Evolutionary conservation across 371 early-diverging fungal genomes (phyloP), one percentile per base, ranked within the genome.

Genomic region (Rhizopus sp.): DNA sequence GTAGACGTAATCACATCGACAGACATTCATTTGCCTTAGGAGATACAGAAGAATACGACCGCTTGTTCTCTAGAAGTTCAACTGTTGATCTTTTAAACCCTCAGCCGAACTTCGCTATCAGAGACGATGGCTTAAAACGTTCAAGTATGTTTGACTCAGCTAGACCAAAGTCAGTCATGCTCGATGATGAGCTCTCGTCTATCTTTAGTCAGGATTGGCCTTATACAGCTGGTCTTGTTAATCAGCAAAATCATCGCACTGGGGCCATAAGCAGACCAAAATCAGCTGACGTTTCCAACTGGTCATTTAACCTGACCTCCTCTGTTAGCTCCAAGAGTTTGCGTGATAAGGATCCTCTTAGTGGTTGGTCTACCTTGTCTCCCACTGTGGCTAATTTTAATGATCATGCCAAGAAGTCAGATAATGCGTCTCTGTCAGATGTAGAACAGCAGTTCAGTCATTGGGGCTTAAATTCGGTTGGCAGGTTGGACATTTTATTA

Each of bases 1-100:
- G 50, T 34, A 54, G 62, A 30, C 78, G 80, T 16, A 73, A 83
- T 13, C 67, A 80, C 31, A 77, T 78, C 46, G 90, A 89, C 57
- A 84, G 91, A 49, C 88, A 90, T 63, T 88, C 90, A 4, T 82
- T 86, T 55, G 80, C 86, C 3, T 68, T 82, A 13, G 81, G 78
- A 7, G 82, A 82, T 39, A 78, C 75, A 13, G 76, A 81, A 49
- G 84, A 80, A 56, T 79, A 76, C 40, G 70, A 63, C 44, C 64
- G 73, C 23, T 51, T 80, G 16, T 74, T 77, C 48, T 52, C 73
- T 3, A 55, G 61, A 55, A 69, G 29, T 45, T 57, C 37, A 59
- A 15, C 65, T 57, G 7, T 63, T 68, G 52, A 72, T 64, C 40
- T 54, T 23, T 35, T 61, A 23, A 38, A 29, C 8, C 49, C 50